These are phyloP conservation scores for Cicer bijugum DNA, from an alignment of 306 rosid genomes.

Conservation along the genomic window DNA sequence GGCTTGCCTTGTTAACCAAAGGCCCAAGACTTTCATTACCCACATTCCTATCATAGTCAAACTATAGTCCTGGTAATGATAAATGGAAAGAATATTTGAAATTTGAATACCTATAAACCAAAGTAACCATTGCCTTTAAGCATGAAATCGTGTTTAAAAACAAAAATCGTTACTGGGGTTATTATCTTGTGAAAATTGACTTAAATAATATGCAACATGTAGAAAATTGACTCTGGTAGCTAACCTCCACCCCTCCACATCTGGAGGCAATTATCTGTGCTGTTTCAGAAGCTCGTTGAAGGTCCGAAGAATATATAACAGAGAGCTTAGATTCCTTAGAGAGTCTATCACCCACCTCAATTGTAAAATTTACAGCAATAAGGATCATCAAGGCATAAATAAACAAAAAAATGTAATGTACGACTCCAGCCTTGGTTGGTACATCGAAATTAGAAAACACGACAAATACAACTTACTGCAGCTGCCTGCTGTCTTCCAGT, in stretches of 20 bases:
- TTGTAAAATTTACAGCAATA: constrained; percentile 39
- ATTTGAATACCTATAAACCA: constrained; percentile 17
- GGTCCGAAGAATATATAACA: constrained; percentile 80
- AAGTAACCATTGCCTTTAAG: constrained; percentile 40
- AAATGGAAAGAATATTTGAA: constrained; percentile 13
- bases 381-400: constrained; percentile 23
- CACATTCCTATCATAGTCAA: no score
- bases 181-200: constrained; percentile 20
- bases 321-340: constrained; percentile 73
- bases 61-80: constrained; percentile 7
- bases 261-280: constrained; percentile 77
- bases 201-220: constrained; percentile 34
- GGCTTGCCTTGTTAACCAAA: no score
- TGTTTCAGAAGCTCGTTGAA: constrained; percentile 85
- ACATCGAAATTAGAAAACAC: constrained; percentile 25
- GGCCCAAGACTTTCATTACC: no score
- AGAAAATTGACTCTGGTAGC: constrained; percentile 37
- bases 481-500: constrained; percentile 87
- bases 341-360: constrained; percentile 82
- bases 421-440: constrained; percentile 14
- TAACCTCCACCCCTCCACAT: constrained; percentile 80
- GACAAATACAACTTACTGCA: constrained; percentile 61
- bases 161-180: background rate
- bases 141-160: constrained; percentile 19
- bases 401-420: constrained; percentile 9